Base-by-base conservation (phyloP, 352 stramenopile species). In the Phytopythium cucurbitacearum region DNA sequence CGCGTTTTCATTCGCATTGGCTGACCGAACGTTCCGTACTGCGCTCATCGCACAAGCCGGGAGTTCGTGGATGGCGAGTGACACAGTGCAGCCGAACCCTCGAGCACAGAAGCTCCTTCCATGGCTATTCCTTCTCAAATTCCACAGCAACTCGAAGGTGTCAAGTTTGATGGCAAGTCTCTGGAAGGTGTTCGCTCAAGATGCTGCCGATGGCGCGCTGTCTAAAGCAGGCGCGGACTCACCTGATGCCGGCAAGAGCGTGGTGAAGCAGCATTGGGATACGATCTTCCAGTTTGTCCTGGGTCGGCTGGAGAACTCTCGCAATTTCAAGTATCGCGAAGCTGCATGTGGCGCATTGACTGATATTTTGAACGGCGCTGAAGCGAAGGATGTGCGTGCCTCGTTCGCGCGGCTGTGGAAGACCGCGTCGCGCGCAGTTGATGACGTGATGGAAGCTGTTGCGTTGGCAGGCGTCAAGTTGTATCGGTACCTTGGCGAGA, bases 251-350 rank as follows among this genome's bases (percentile, higher is more conserved):
- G 75, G 84, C 47, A 85, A 86, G 44, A 65, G 63, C 1, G 44
- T 87, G 6, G 40, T 88, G 42, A 64, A 67, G 43, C 72, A 85
- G 40, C 71, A 84, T 40, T 89, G 72, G 73, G 21, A 61, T 6
- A 51, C 64, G 3, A 65, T 91, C 15, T 68, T 93, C 47, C 51
- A 69, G 9, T 91, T 90, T 54, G 48, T 82, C 35, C 51, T 94
- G 33, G 51, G 59, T 5, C 67, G 77, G 21, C 65, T 92, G 3
- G 79, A 90, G 49, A 67, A 68, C 40, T 83, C 74, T 9, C 69
- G 78, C 2, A 89, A 94, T 58, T 90, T 90, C 51, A 89, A 87
- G 57, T 94, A 94, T 54, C 80, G 83, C 21, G 80, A 91, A 62
- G 83, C 83, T 7, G 74, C 72, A 7, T 90, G 80, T 32, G 45